These are phyloP conservation scores for Xylaria sp. DNA, from an alignment of 2,329 filamentous ascomycete genomes.

Conservation along the genomic window DNA sequence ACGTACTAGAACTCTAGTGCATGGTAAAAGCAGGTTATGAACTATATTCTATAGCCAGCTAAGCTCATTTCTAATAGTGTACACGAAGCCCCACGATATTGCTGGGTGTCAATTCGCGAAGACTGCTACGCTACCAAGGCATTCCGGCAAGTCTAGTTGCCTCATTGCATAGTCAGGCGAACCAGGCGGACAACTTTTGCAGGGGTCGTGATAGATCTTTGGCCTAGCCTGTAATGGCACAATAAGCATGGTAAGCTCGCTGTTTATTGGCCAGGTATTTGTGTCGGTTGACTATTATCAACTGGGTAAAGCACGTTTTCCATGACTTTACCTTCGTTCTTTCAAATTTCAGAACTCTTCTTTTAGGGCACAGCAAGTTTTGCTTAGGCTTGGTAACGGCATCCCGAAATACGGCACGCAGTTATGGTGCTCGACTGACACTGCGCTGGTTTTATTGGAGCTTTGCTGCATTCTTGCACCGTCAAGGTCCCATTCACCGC, in stretches of 20 bases:
- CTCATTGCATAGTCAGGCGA: conserved; percentile 9
- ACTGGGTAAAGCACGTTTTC: background rate
- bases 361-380: background rate
- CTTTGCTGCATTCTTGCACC: conserved; percentile 1
- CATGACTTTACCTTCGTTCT: background rate
- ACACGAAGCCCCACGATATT: background rate
- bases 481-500: conserved; percentile 6
- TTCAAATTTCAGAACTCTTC: background rate
- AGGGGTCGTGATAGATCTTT: background rate
- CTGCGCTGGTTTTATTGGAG: too few species aligned
- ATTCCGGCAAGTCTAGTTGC: conserved; percentile 1
- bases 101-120: background rate
- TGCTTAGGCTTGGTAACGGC: background rate
- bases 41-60: background rate
- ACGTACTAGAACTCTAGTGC: background rate
- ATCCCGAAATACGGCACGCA: background rate
- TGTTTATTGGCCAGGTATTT: background rate
- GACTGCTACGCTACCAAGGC: background rate
- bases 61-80: background rate
- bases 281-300: background rate
- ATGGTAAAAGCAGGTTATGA: background rate
- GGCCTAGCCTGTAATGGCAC: conserved; percentile 3
- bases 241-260: background rate
- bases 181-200: background rate
- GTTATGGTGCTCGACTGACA: background rate